phyloP scores from a whole-genome alignment of 2,329 filamentous ascomycete genomes.

The Trichoderma guizhouense region DNA sequence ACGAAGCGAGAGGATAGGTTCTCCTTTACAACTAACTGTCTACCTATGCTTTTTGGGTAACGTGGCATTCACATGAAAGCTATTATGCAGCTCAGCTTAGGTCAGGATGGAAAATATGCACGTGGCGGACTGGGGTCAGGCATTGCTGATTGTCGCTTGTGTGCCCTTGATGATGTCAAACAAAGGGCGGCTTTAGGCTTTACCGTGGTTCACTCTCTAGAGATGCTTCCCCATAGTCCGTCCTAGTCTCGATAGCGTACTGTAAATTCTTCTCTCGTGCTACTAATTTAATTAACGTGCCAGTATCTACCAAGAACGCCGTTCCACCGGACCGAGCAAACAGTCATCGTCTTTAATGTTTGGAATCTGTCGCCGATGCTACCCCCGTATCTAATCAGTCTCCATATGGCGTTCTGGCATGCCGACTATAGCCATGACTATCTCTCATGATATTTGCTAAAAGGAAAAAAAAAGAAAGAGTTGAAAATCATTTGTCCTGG shows the following conservation, averaged over 20 bases:
- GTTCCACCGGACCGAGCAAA: background rate
- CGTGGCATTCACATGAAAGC: background rate
- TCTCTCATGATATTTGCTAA: background rate
- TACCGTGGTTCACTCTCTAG: background rate
- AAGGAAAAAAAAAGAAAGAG: background rate
- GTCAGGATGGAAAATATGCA: background rate
- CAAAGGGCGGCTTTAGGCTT: background rate
- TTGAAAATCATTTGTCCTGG: conserved; percentile 27
- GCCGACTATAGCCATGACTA: background rate
- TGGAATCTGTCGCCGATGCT: background rate
- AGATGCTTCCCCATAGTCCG: background rate
- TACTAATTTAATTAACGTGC: background rate
- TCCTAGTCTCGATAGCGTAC: background rate
- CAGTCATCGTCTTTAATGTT: background rate
- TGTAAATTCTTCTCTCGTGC: background rate
- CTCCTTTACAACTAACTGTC: background rate
- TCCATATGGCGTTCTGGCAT: background rate
- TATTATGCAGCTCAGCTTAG: background rate
- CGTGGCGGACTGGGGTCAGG: background rate
- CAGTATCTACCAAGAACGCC: background rate
- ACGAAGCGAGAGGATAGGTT: background rate
- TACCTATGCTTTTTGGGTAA: background rate
- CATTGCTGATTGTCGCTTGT: background rate
- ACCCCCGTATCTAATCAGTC: background rate
- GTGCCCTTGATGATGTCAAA: background rate